Evolutionary conservation across 148 eudicot genomes (phyloP).

Genomic region (Chenopodium formosanum): DNA sequence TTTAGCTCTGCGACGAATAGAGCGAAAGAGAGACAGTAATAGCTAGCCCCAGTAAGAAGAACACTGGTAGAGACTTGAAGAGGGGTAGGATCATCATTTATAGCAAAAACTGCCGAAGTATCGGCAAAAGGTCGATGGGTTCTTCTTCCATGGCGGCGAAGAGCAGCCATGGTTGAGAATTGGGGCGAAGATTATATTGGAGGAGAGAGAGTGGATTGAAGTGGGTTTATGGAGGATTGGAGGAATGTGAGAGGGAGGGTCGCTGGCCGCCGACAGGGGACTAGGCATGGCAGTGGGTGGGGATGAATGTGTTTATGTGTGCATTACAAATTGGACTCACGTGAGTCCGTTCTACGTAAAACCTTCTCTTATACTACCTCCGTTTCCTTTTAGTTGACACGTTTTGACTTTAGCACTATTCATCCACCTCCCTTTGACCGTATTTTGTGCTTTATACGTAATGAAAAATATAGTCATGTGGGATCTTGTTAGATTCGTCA

Average conservation of each 20-base stretch:
- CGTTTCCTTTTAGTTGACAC: no score
- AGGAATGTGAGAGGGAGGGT: constrained; percentile 21
- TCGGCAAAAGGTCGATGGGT: constrained; percentile 69
- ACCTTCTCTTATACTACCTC: no score
- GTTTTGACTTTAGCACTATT: no score
- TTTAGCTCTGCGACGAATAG: constrained; percentile 76
- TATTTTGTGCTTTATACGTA: no score
- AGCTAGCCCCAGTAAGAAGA: constrained; percentile 91
- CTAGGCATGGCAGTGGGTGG: no score
- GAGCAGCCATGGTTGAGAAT: constrained; percentile 29
- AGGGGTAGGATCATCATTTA: constrained; percentile 62
- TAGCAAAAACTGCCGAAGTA: constrained; percentile 56
- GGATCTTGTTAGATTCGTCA: no score
- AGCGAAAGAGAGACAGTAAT: constrained; percentile 77
- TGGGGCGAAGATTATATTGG: constrained; percentile 26
- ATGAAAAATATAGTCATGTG: no score
- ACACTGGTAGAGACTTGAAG: constrained; percentile 80
- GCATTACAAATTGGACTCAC: no score
- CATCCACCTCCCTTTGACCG: no score
- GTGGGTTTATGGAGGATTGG: constrained; percentile 31
- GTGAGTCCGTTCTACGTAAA: no score
- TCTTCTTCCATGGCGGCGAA: constrained; percentile 40
- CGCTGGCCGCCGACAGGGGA: no score
- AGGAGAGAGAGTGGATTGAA: constrained; percentile 24
- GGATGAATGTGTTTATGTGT: no score